phyloP scores from a whole-genome alignment of 495 filamentous ascomycete species.

The Cudoniella acicularis region DNA sequence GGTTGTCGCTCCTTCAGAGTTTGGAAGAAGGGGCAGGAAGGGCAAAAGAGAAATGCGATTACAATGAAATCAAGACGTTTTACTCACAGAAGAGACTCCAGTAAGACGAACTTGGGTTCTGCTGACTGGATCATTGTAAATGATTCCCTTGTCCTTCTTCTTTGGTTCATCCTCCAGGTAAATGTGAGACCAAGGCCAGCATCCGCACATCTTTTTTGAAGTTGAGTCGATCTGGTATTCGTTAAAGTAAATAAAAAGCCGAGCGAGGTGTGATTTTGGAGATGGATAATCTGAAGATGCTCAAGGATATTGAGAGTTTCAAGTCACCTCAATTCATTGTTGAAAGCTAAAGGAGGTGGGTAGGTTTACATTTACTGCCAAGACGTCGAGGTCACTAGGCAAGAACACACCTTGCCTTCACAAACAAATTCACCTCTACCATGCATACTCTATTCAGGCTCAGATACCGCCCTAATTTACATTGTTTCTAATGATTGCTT shows the following conservation, averaged over 20 bases:
- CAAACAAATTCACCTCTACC: too few relatives aligned
- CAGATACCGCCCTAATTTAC: too few relatives aligned
- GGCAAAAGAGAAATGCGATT: conserved; percentile 3
- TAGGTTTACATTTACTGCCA: too few relatives aligned
- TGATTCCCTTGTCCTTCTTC: conserved; percentile 13
- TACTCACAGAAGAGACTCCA: conserved; percentile 10
- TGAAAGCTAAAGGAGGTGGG: too few relatives aligned
- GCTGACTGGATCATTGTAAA: conserved; percentile 12
- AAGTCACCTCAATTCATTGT: too few relatives aligned
- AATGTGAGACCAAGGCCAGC: conserved; percentile 38
- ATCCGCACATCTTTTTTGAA: conserved; percentile 35
- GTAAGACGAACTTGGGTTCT: conserved; percentile 13
- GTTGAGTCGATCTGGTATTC: too few relatives aligned
- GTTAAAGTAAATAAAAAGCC: too few relatives aligned
- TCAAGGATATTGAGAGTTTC: too few relatives aligned
- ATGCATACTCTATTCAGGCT: too few relatives aligned
- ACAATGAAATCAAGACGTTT: neutral
- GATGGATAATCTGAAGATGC: conserved; percentile 3
- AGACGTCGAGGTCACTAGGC: too few relatives aligned
- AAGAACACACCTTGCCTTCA: too few relatives aligned
- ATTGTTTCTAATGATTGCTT: too few relatives aligned
- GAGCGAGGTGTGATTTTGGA: neutral
- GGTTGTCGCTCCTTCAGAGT: neutral
- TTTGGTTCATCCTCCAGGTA: conserved; percentile 33
- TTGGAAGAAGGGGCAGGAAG: conserved; percentile 6